Base-by-base conservation (phyloP, 2,329 filamentous ascomycete genomes). In the Xylaria sp. region DNA sequence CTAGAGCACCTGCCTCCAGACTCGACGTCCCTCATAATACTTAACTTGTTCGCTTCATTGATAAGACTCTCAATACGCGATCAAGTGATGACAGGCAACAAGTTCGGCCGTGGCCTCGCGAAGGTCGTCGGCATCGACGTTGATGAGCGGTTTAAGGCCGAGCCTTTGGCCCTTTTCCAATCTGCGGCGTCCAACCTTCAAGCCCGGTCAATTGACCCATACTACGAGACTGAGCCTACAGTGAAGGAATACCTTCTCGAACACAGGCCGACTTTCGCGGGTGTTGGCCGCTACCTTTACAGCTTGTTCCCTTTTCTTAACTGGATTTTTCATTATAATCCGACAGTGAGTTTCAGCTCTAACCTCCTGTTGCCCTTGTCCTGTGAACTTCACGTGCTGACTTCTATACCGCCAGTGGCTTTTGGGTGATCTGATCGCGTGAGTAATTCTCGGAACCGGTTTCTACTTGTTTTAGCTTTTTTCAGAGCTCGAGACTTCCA, bases 281-380 rank as follows among this genome's bases (percentile, higher is more conserved):
- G 91, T 30, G 60, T 90, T 5, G 62, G 78, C 8, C 74, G 81
- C 1, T 98, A 97, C 76, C 65, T 89, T 66, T 81, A 84, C 71
- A 91, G 87, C 30, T 82, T 97, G 2, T 97, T 99, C 73, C 96
- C 96, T 0, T 97, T 97, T 78, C 79, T 91, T 6, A 84, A 88
- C 20, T 99, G 96, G 96, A 94, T 97, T 65, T 82, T 83, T 10
- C 87, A 90, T 73, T 98, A 98, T 83, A 98, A 98, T 78, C 9
- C 89, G 5, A 90, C 93, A 82, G 66, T 65, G 32, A 58, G 66
- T 39, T 50, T 18, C 13, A n/a, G 18, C 15, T 9, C 4, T 9
- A 97, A 97, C 0, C 5, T 6, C 80, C 88, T n/a, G 94, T 94
- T 76, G 94, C 97, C 80, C 78, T 97, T 50, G 89, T 97, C 66